These are phyloP conservation scores for Teunomyces lycoperdinae DNA, from an alignment of 805 yeast genomes.

Conservation along the genomic window DNA sequence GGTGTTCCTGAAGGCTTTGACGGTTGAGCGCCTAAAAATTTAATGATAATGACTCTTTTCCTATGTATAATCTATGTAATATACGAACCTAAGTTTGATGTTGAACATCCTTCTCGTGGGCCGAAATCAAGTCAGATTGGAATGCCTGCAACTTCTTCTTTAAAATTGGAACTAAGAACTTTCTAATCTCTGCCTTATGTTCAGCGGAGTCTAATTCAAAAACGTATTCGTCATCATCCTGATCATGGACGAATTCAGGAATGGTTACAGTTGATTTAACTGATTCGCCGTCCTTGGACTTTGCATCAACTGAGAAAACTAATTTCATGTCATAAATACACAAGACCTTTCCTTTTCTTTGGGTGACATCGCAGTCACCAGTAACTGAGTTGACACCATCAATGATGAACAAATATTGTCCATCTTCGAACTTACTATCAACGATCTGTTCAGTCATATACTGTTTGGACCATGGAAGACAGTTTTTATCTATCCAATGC, in stretches of 20 bases:
- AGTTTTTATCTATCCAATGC: slow-evolving; percentile 74
- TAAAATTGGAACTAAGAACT: slow-evolving; percentile 51
- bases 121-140: slow-evolving; percentile 58
- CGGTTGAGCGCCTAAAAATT: not conserved
- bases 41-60: not conserved
- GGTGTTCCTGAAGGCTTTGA: slow-evolving; percentile 89
- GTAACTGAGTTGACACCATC: slow-evolving; percentile 40
- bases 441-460: slow-evolving; percentile 45
- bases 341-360: slow-evolving; percentile 76
- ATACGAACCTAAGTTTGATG: slow-evolving; percentile 35
- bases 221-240: slow-evolving; percentile 60
- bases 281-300: slow-evolving; percentile 36
- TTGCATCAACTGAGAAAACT: slow-evolving; percentile 39
- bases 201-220: slow-evolving; percentile 44
- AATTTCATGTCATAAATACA: slow-evolving; percentile 70
- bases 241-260: slow-evolving; percentile 77
- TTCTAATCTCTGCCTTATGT: slow-evolving; percentile 42
- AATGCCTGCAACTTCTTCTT: slow-evolving; percentile 49
- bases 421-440: slow-evolving; percentile 25
- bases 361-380: slow-evolving; percentile 83
- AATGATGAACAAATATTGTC: slow-evolving; percentile 22
- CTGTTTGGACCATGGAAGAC: slow-evolving; percentile 59
- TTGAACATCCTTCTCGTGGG: slow-evolving; percentile 64
- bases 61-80: slow-evolving; percentile 2
- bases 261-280: slow-evolving; percentile 37